A percentile compares a stretch with the other conserved stretches of the same genome.
These are phyloP conservation scores for Graphilbum ipis-grandicollis DNA, from an alignment of 2,329 filamentous ascomycete species.

Conservation along the genomic window DNA sequence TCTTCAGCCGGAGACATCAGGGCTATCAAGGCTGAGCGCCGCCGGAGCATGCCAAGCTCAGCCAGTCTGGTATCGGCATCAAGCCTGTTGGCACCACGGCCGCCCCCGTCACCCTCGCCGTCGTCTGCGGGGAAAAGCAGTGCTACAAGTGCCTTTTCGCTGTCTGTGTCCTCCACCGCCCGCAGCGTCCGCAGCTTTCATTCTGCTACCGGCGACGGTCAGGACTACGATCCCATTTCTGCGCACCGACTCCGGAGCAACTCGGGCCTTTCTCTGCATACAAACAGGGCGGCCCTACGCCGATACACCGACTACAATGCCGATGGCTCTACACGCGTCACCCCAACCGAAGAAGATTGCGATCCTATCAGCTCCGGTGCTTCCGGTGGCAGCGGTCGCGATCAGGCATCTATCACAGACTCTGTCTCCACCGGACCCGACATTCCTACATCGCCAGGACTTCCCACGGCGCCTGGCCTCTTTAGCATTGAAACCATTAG, in stretches of 20 bases:
- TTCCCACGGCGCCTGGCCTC: conserved; percentile 23
- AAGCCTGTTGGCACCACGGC: neutral
- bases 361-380: conserved; percentile 8
- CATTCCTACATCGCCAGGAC: neutral
- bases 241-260: conserved; percentile 21
- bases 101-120: neutral
- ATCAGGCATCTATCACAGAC: neutral
- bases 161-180: conserved; percentile 1
- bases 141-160: too few species aligned
- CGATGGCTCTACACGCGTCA: conserved; percentile 18
- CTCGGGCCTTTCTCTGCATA: conserved; percentile 26
- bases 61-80: neutral
- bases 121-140: too few species aligned
- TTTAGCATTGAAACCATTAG: conserved; percentile 31
- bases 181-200: conserved; percentile 1
- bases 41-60: conserved; percentile 3
- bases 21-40: conserved; percentile 4
- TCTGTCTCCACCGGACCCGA: neutral
- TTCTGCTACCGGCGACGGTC: neutral
- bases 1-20: neutral
- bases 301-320: conserved; percentile 28
- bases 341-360: conserved; percentile 9
- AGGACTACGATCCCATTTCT: conserved; percentile 1
- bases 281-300: conserved; percentile 24
- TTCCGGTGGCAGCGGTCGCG: neutral